Conservation (phyloP, 169 alveolate genomes). For the Plasmodium vinckei region DNA sequence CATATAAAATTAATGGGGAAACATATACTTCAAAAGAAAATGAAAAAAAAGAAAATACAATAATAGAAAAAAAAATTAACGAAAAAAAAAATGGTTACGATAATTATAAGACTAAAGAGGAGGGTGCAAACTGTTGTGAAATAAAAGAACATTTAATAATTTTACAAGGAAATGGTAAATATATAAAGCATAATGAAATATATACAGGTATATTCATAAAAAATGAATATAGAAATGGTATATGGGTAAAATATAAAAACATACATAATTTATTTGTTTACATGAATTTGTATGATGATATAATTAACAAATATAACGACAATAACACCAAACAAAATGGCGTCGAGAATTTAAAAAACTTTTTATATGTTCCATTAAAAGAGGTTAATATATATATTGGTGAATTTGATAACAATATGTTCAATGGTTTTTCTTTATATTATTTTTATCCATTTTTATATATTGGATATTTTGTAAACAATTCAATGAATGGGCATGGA, state of each 20-base stretch:
- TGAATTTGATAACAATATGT: slow-evolving; percentile 46
- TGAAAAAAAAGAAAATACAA: not conserved
- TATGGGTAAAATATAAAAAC: slow-evolving; percentile 61
- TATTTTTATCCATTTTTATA: slow-evolving; percentile 55
- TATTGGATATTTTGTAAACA: slow-evolving; percentile 54
- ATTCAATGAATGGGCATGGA: slow-evolving; percentile 55
- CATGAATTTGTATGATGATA: slow-evolving; percentile 38
- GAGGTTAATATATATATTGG: slow-evolving; percentile 62
- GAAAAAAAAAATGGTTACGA: not conserved
- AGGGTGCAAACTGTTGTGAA: not conserved
- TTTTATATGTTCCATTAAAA: slow-evolving; percentile 48
- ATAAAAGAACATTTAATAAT: slow-evolving; percentile 6
- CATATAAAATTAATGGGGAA: slow-evolving; percentile 1
- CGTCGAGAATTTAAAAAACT: slow-evolving; percentile 18
- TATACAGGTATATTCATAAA: slow-evolving; percentile 32
- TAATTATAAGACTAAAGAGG: not conserved
- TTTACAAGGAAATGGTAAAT: slow-evolving; percentile 56
- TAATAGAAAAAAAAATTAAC: not conserved
- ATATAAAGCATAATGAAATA: slow-evolving; percentile 35
- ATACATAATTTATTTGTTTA: slow-evolving; percentile 58
- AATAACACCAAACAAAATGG: not conserved
- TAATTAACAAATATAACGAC: not conserved
- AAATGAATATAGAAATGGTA: slow-evolving; percentile 44
- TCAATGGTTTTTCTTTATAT: slow-evolving; percentile 44
- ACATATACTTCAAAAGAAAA: not conserved